Conservation (phyloP, 164 flowering plant species). For the Platanus orientalis region DNA sequence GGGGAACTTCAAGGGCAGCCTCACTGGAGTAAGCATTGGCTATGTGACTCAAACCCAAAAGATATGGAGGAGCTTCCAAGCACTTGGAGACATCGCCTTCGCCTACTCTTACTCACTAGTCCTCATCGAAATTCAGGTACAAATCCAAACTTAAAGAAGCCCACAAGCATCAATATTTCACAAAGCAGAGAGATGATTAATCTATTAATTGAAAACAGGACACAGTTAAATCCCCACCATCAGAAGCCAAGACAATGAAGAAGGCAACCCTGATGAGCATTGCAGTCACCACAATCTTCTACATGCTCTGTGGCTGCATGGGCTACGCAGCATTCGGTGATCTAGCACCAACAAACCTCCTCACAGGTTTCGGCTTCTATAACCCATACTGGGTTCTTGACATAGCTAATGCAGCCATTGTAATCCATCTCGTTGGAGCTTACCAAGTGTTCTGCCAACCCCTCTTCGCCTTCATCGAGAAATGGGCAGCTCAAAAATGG, state of each 20-base stretch:
- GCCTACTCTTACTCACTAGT: constrained; percentile 62
- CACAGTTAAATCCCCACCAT: constrained; percentile 52
- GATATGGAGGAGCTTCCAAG: constrained; percentile 69
- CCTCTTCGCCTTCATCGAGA: constrained; percentile 58
- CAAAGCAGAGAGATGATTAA: neutral
- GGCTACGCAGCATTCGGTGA: constrained; percentile 74
- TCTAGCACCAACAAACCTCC: constrained; percentile 47
- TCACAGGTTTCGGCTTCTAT: constrained; percentile 68
- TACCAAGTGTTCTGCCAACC: constrained; percentile 68
- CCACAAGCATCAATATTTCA: too few relatives aligned
- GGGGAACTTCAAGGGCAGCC: constrained; percentile 44
- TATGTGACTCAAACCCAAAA: constrained; percentile 43
- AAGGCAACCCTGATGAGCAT: constrained; percentile 39
- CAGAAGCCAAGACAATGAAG: constrained; percentile 60
- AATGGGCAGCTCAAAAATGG: constrained; percentile 34
- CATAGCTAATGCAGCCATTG: constrained; percentile 58
- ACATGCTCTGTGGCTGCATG: constrained; percentile 64
- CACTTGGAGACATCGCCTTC: constrained; percentile 68
- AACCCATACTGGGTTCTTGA: constrained; percentile 66
- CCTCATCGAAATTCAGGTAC: constrained; percentile 65
- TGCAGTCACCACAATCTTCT: constrained; percentile 47
- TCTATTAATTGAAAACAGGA: constrained; percentile 27
- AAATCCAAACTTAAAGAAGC: neutral
- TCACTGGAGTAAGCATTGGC: constrained; percentile 59
- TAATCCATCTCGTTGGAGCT: constrained; percentile 66